Percentiles rank a stretch among this genome's conserved stretches.
Evolutionary conservation across 2,329 filamentous ascomycete species (phyloP).

Genomic region (Cucurbitaria berberidis): DNA sequence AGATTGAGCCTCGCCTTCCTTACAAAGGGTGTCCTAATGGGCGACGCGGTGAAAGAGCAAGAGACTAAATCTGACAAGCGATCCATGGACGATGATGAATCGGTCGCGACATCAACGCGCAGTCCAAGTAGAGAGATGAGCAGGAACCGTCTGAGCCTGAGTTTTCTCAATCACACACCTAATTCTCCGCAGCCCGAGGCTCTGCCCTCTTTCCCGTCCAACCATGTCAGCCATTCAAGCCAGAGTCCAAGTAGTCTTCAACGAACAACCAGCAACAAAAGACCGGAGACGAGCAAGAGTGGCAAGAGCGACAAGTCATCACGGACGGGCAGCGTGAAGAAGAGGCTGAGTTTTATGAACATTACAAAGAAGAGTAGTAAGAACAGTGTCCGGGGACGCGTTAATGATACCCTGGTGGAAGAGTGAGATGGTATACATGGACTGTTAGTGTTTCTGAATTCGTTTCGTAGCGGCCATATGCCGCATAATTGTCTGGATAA

Average conservation of each 20-base stretch:
- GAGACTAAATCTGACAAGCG: slow-evolving; percentile 25
- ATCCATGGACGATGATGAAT: slow-evolving; percentile 28
- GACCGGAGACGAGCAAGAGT: slow-evolving; percentile 45
- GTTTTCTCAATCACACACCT: slow-evolving; percentile 34
- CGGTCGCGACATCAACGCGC: slow-evolving; percentile 29
- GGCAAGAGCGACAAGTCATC: slow-evolving; percentile 50
- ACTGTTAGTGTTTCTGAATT: slow-evolving; percentile 4
- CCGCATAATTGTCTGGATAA: slow-evolving; percentile 15
- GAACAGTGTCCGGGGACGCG: slow-evolving; percentile 49
- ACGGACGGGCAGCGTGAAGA: slow-evolving; percentile 67
- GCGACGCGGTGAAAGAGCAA: slow-evolving; percentile 27
- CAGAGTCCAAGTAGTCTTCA: slow-evolving; percentile 31
- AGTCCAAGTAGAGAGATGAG: slow-evolving; percentile 43
- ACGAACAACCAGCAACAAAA: slow-evolving; percentile 16
- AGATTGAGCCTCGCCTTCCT: slow-evolving; percentile 48
- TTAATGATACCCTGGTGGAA: slow-evolving; percentile 41
- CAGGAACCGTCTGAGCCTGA: slow-evolving; percentile 37
- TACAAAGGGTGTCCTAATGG: slow-evolving; percentile 41
- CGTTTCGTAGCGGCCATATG: slow-evolving; percentile 9
- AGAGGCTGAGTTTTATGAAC: slow-evolving; percentile 78
- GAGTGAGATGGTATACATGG: slow-evolving; percentile 25
- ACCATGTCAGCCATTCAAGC: slow-evolving; percentile 12
- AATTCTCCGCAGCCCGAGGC: slow-evolving; percentile 39
- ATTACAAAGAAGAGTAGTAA: slow-evolving; percentile 73
- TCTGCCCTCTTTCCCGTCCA: slow-evolving; percentile 29